Base-by-base conservation (phyloP, 768 basidiomycete species). In the Postia placenta region DNA sequence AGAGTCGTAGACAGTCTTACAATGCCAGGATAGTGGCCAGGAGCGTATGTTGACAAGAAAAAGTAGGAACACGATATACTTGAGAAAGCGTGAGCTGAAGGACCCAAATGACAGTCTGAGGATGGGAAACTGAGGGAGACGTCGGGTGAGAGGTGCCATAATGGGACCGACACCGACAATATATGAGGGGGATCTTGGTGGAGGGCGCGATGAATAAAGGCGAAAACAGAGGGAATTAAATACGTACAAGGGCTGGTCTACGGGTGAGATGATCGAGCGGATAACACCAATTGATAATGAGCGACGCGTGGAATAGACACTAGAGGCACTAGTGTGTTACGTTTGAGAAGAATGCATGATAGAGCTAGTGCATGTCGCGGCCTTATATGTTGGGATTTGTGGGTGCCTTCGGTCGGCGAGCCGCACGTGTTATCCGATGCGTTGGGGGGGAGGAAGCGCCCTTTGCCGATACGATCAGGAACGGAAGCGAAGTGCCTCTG, bases 1-100 rank as follows among this genome's bases (percentile, higher is more conserved):
- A 24, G 45, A 25, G 12, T 38, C 35, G 45, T 56, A 17, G 14
- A 49, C 28, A 19, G 5, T 75, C 84, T 60, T 58, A 87, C 85
- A 56, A 56, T 87, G 85, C 85, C 85, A 88, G 24, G 69, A 69
- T 19, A 84, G 59, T 1, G 86, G 86, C 60, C 78, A 74, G 12
- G 83, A 83, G 17, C 79, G 76, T 15, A 67, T 50, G 51, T 87
- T 86, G 17, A 80, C 35, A n/a, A 85, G 58, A 42, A 87, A 65
- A 0, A 87, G 47, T 17, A 81, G 27, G 35, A 59, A 54, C n/a
- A 75, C 46, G 33, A 78, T 44, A 52, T 68, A 70, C 62, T 78
- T 83, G 50, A 66, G 20, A 42, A 50, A 14, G 42, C 40, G 45
- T 5, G 46, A 46, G 12, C 48, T 35, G 25, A 48, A 22, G 19